Evolutionary conservation across 169 alveolate species (phyloP).

Genomic region (Theileria sp.): DNA sequence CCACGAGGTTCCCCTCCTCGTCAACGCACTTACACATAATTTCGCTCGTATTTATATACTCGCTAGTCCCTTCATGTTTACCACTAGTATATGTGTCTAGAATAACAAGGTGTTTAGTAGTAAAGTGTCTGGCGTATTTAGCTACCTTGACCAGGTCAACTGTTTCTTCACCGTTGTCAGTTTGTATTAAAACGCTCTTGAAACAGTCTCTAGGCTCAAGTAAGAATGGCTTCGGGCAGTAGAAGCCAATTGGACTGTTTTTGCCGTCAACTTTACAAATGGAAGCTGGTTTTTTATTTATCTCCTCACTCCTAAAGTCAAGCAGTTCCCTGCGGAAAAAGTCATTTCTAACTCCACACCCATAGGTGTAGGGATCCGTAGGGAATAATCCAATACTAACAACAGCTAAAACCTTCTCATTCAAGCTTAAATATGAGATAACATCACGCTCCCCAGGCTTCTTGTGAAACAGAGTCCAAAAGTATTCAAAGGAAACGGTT

Average conservation of each 20-base stretch:
- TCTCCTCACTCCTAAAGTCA: constrained; percentile 5
- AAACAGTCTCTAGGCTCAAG: constrained; percentile 61
- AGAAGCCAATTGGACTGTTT: constrained; percentile 56
- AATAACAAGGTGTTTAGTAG: constrained; percentile 14
- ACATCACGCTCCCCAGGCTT: background rate
- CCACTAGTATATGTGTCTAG: constrained; percentile 5
- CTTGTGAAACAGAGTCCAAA: constrained; percentile 12
- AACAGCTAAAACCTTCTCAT: background rate
- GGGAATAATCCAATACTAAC: constrained; percentile 32
- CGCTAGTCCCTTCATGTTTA: background rate
- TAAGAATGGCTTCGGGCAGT: constrained; percentile 44
- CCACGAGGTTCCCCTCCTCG: constrained; percentile 36
- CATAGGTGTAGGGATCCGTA: constrained; percentile 65
- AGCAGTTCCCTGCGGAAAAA: constrained; percentile 20
- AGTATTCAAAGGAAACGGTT: constrained; percentile 7
- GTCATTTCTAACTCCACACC: constrained; percentile 54
- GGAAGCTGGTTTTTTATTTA: background rate
- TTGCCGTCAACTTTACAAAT: constrained; percentile 35
- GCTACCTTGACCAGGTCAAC: constrained; percentile 4
- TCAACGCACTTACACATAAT: constrained; percentile 39
- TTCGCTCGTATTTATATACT: background rate
- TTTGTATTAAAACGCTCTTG: background rate
- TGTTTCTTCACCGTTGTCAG: background rate
- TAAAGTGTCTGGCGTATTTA: constrained; percentile 23
- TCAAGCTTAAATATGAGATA: background rate